Evolutionary conservation across 352 stramenopile genomes (phyloP), one percentile per base, ranked within the genome.

Genomic region (Phytopythium delawarense): DNA sequence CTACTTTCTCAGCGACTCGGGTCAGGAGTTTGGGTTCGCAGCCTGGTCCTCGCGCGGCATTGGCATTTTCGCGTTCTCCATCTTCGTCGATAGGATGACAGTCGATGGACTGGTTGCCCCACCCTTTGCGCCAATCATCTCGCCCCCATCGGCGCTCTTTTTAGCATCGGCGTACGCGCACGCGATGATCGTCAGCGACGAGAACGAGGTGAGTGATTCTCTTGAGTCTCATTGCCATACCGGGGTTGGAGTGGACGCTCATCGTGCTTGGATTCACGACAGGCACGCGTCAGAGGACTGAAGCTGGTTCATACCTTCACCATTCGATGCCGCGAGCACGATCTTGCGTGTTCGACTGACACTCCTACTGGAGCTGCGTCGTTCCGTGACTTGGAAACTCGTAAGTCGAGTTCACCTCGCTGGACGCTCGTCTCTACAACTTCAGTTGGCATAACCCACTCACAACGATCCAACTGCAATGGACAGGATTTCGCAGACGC

Each of bases 1-100:
- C 40, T 89, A 90, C 52, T 91, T 91, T 28, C 23, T 89, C 12
- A 71, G 66, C 32, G 67, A 70, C 6, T 71, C 57, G 9, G 68
- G 70, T 0, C 82, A 90, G 13, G 80, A 89, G 52, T 77, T 86
- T 37, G 57, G 63, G 12, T 91, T 91, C 62, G 61, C 78, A 7
- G 67, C 81, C 25, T 92, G 84, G 84, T 87, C 81, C 3, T 59
- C 67, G 16, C 59, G 69, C 3, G 81, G 81, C 11, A 74, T 91
- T 21, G 66, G 63, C 4, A 59, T 69, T 5, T 70, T 92, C 9
- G 58, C 66, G 1, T 73, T 76, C 45, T 45, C 59, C 11, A 56
- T 85, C 44, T 58, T 85, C 23, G 67, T 60, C 0, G 58, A 75
- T 25, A 9, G 63, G 15, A n/a, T 30, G 32, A 0, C 23, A 6